Evolutionary conservation across 2,329 filamentous ascomycete species (phyloP), one percentile per base, ranked within the genome.

Genomic region (Ascomycota sp.): DNA sequence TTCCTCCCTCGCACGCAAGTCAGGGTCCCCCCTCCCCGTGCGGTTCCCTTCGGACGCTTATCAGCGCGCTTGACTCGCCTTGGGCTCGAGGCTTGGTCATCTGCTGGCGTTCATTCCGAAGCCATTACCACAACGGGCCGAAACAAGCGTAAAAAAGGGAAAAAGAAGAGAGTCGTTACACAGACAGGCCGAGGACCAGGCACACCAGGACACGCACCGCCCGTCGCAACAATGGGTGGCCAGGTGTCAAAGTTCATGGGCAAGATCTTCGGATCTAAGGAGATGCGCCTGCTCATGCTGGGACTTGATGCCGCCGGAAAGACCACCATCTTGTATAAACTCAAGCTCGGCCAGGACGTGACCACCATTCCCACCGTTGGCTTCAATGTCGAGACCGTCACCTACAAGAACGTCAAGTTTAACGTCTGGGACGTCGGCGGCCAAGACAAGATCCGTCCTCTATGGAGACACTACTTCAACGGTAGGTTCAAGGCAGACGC

Each of bases 391-490:
- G 89, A 98, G 72, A 95, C 89, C 33, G 89, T 98, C 57, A 85
- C 92, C 57, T 95, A 95, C 71, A 94, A 94, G 74, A 98, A 98
- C 74, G 94, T 93, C 51, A 83, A 93, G 58, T 98, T 98, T 71
- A 95, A 86, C 57, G 89, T 98, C 56, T 98, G 89, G 89, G 89
- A 95, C 67, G 89, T 98, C 52, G 89, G 89, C 69, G 89, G 89
- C 59, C 89, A 98, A 69, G 89, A 98, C 75, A 95, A 95, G 80
- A 98, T 98, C 56, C 75, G 89, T 58, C 89, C 89, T 53, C 69
- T 98, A 52, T 98, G 89, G 89, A 83, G 89, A 66, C 89, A 95
- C 63, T 98, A 98, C 69, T 98, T 95, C 75, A n/a, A n/a, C n/a
- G n/a, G n/a, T n/a, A n/a, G n/a, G n/a, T n/a, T n/a, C n/a, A n/a